A percentile compares a stretch with the other conserved stretches of the same genome.
phyloP scores from a whole-genome alignment of 2,329 filamentous ascomycete genomes.

The Xylaria sp. region DNA sequence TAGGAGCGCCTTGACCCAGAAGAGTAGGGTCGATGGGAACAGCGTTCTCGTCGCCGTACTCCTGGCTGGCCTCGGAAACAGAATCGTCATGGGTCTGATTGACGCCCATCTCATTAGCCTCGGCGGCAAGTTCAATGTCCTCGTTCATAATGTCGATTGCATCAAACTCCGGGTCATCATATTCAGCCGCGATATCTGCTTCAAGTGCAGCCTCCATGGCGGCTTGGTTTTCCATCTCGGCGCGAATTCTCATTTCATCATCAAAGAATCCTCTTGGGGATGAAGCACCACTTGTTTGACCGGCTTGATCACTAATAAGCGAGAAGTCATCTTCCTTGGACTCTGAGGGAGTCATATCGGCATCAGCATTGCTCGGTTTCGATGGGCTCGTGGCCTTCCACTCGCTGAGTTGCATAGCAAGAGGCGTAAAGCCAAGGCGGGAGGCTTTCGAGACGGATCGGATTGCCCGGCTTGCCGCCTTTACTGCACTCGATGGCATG shows the following conservation, averaged over 20 bases:
- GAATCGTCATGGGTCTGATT: conserved; percentile 48
- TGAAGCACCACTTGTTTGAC: conserved; percentile 36
- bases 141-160: conserved; percentile 55
- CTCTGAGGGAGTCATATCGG: conserved; percentile 27
- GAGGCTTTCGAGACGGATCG: conserved; percentile 35
- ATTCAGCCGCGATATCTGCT: conserved; percentile 42
- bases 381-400: conserved; percentile 65
- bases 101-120: conserved; percentile 50
- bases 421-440: conserved; percentile 63
- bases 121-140: conserved; percentile 59
- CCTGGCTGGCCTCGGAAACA: conserved; percentile 64
- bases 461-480: conserved; percentile 34
- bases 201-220: conserved; percentile 42
- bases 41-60: conserved; percentile 69
- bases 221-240: conserved; percentile 35
- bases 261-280: conserved; percentile 60
- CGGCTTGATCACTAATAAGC: conserved; percentile 30
- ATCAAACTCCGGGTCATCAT: conserved; percentile 44
- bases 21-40: conserved; percentile 58
- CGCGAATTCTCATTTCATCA: conserved; percentile 58
- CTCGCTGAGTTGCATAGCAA: conserved; percentile 62
- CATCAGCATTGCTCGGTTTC: conserved; percentile 39
- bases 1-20: conserved; percentile 43
- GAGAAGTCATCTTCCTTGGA: conserved; percentile 31
- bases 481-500: conserved; percentile 32